These are phyloP conservation scores for Glarea lozoyensis DNA, from an alignment of 495 filamentous ascomycete species.

Conservation along the genomic window DNA sequence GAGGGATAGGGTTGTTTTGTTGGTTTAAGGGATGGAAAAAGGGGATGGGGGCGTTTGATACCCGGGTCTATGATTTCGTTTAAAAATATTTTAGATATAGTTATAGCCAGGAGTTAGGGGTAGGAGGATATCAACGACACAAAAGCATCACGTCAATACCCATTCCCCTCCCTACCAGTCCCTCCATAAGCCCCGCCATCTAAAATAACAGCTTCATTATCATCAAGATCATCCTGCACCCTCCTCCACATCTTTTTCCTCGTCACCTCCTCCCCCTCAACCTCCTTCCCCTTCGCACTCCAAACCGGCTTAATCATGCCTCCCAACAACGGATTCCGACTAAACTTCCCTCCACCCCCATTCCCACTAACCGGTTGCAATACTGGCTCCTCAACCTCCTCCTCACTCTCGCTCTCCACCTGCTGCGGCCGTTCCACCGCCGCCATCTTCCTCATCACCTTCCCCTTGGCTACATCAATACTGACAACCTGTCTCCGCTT, in stretches of 20 bases:
- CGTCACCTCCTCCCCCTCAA: slow-evolving; percentile 20
- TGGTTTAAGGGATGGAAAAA: no score
- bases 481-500: slow-evolving; percentile 82
- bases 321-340: slow-evolving; percentile 75
- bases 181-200: slow-evolving; percentile 71
- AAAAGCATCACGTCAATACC: no score
- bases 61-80: no score
- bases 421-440: slow-evolving; percentile 40
- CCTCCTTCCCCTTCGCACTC: slow-evolving; percentile 24
- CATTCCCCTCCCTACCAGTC: no score
- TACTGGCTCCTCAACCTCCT: slow-evolving; percentile 18
- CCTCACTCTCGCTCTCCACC: slow-evolving; percentile 38
- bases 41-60: no score
- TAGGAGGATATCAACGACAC: no score
- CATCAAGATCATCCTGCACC: slow-evolving; percentile 83
- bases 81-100: no score
- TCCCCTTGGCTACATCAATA: slow-evolving; percentile 71
- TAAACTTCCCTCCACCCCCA: slow-evolving; percentile 55
- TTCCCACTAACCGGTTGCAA: slow-evolving; percentile 22
- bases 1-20: no score
- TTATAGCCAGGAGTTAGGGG: no score
- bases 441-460: slow-evolving; percentile 67
- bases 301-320: slow-evolving; percentile 74
- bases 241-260: slow-evolving; percentile 64
- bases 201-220: slow-evolving; percentile 88